Evolutionary conservation across 805 yeast genomes (phyloP), one percentile per base, ranked within the genome.

Genomic region (Ogataea zsoltii): DNA sequence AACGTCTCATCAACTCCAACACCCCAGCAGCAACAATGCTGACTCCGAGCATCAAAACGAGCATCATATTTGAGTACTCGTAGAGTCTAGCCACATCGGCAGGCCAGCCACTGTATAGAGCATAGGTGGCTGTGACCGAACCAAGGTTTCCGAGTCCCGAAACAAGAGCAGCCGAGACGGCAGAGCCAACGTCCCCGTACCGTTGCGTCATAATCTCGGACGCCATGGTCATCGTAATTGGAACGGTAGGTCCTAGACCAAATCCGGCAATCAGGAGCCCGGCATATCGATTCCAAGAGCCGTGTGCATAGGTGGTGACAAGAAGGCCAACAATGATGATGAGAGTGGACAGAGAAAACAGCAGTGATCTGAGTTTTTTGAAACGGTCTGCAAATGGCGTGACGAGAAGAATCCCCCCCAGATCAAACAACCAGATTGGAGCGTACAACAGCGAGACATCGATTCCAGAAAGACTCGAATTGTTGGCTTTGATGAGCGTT

Each of bases 241-340:
- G 96, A 12, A 88, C 95, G 0, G 96, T 88, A 16, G 96, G 94
- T 10, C 96, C 96, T 40, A 88, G 73, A 0, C 96, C 96, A 54
- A 83, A 85, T 0, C 96, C 96, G 6, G 88, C 82, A 59, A 88
- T 81, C 49, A 88, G 71, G 42, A 88, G 71, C 0, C 96, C 96
- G 7, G 80, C 95, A 62, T 87, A 88, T 55, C 79, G 77, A 46
- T 77, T 74, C 96, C 96, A 88, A 21, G 80, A 67, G 3, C 81
- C 83, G 10, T 71, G 69, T 0, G 95, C 94, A 60, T 72, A 88
- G 0, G 96, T 88, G 14, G 86, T 80, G 25, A 88, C 88, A 38
- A 85, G 65, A 66, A 88, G 67, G 2, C 96, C 96, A 31, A 74
- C 68, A 25, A 88, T 86, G 56, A 89, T 87, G 39, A 89, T 77